Conservation (phyloP, 2,329 filamentous ascomycete species). For the Fusarium veterinarium region DNA sequence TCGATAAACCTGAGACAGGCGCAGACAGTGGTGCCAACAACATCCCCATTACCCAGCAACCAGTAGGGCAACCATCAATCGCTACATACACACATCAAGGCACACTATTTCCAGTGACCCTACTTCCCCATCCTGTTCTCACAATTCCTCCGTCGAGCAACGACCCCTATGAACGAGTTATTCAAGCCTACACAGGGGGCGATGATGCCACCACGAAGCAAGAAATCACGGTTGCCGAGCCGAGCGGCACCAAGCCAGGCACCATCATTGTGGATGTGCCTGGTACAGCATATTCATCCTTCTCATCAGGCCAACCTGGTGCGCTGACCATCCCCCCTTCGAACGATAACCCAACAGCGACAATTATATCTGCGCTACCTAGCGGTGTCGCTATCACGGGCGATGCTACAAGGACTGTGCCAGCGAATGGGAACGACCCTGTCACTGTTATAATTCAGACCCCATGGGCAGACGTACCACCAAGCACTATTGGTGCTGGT, state of each 20-base stretch:
- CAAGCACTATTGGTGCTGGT: not conserved
- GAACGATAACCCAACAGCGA: conserved; percentile 18
- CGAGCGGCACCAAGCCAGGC: conserved; percentile 18
- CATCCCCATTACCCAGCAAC: not conserved
- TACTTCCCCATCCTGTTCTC: conserved; percentile 18
- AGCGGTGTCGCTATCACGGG: conserved; percentile 5
- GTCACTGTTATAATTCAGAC: conserved; percentile 30
- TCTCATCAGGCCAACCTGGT: conserved; percentile 21
- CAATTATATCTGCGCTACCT: conserved; percentile 24
- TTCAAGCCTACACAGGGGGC: conserved; percentile 27
- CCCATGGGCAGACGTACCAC: conserved; percentile 23
- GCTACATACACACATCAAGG: conserved; percentile 7
- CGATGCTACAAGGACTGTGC: conserved; percentile 18
- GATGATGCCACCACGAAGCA: conserved; percentile 16
- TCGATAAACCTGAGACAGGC: not conserved
- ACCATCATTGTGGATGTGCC: conserved; percentile 29
- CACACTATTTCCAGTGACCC: conserved; percentile 10
- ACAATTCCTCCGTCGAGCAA: conserved; percentile 22
- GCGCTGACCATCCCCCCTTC: conserved; percentile 26
- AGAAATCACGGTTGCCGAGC: conserved; percentile 23
- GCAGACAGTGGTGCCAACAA: not conserved
- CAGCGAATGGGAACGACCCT: conserved; percentile 13
- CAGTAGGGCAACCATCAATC: not conserved
- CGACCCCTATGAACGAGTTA: conserved; percentile 28
- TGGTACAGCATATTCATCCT: conserved; percentile 19